Conservation (phyloP, 805 yeast species). For the Candida ascalaphidarum region DNA sequence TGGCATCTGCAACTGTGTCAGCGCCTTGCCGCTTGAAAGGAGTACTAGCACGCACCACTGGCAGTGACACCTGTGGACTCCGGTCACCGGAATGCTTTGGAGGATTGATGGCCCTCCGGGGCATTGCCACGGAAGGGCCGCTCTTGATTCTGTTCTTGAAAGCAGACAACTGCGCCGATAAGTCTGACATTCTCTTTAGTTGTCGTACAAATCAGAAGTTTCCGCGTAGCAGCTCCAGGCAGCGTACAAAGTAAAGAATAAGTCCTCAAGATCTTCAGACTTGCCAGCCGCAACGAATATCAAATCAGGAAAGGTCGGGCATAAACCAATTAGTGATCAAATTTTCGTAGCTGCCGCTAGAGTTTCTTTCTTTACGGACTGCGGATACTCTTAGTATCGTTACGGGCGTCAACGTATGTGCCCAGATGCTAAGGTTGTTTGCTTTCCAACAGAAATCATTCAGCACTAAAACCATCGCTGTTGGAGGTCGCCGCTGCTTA, state of each 20-base stretch:
- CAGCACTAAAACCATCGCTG: conserved; percentile 98
- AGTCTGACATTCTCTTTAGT: conserved; percentile 24
- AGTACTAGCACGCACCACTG: too few relatives aligned
- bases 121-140: conserved; percentile 33
- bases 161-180: conserved; percentile 37
- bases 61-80: too few relatives aligned
- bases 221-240: too few relatives aligned
- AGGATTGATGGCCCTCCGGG: conserved; percentile 15
- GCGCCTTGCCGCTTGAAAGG: conserved; percentile 8
- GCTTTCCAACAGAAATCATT: conserved; percentile 17
- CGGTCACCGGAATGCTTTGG: conserved; percentile 4
- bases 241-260: too few relatives aligned
- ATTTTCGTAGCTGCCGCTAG: too few relatives aligned
- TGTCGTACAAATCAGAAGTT: too few relatives aligned
- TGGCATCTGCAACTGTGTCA: conserved; percentile 22
- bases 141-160: conserved; percentile 36
- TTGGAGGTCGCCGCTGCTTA: conserved; percentile 76
- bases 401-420: too few relatives aligned
- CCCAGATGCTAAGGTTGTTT: too few relatives aligned
- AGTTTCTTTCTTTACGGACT: conserved; percentile 1
- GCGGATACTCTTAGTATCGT: too few relatives aligned
- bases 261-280: conserved; percentile 1
- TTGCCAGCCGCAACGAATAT: too few relatives aligned
- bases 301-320: too few relatives aligned
- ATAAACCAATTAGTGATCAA: too few relatives aligned